Percentiles rank a stretch among this genome's conserved stretches.
Evolutionary conservation across 352 stramenopile genomes (phyloP).

Genomic region (Aphanomyces euteiches): DNA sequence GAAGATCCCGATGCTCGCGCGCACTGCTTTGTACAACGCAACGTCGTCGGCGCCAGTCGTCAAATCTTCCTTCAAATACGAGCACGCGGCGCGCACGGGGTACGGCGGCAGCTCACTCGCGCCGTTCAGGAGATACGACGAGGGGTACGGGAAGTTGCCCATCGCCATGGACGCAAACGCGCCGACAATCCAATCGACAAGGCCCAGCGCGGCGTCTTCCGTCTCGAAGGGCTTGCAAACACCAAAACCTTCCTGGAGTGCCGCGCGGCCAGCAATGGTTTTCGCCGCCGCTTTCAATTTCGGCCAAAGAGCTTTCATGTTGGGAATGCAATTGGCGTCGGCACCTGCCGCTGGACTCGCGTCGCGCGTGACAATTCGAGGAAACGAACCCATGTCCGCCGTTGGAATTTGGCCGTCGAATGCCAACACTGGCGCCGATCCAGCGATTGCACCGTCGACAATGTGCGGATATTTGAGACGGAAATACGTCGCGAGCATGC

Average conservation of each 20-base stretch:
- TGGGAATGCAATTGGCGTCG: slow-evolving; percentile 72
- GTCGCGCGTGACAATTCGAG: slow-evolving; percentile 69
- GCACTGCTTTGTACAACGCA: slow-evolving; percentile 48
- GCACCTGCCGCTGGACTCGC: slow-evolving; percentile 67
- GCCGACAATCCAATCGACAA: slow-evolving; percentile 42
- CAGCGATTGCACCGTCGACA: slow-evolving; percentile 89
- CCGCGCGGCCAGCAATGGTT: slow-evolving; percentile 48
- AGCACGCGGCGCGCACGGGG: slow-evolving; percentile 87
- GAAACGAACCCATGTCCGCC: slow-evolving; percentile 66
- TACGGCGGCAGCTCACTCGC: slow-evolving; percentile 77
- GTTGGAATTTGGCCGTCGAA: slow-evolving; percentile 62
- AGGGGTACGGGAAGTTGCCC: slow-evolving; percentile 94
- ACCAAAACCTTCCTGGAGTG: slow-evolving; percentile 53
- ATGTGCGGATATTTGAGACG: slow-evolving; percentile 94
- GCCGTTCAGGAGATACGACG: slow-evolving; percentile 87
- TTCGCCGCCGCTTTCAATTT: slow-evolving; percentile 70
- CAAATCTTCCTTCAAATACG: slow-evolving; percentile 51
- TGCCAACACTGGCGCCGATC: slow-evolving; percentile 89
- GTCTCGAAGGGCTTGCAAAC: slow-evolving; percentile 61
- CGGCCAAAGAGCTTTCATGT: slow-evolving; percentile 70
- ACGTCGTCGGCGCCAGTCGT: slow-evolving; percentile 34
- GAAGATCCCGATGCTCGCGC: slow-evolving; percentile 76
- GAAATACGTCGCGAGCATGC: slow-evolving; percentile 93
- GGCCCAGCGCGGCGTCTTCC: slow-evolving; percentile 66
- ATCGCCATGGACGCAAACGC: slow-evolving; percentile 93